phyloP scores from a whole-genome alignment of 495 filamentous ascomycete genomes.

The Penicillium salamii region DNA sequence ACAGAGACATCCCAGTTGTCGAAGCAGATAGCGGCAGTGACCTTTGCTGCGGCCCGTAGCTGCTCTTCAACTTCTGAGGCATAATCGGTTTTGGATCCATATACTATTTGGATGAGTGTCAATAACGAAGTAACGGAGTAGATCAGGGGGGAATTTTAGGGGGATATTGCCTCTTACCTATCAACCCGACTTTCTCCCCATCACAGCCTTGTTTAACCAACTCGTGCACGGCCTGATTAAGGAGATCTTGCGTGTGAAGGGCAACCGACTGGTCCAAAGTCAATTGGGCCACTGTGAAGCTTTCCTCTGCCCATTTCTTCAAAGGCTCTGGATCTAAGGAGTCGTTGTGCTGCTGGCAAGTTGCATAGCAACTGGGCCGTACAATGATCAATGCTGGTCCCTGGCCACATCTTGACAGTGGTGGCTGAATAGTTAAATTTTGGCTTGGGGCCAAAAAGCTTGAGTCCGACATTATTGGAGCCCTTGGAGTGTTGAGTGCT shows the following conservation, averaged over 20 bases:
- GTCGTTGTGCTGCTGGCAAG: slow-evolving; percentile 20
- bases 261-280: slow-evolving; percentile 16
- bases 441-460: slow-evolving; percentile 8
- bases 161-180: slow-evolving; percentile 12
- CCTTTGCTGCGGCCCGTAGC: slow-evolving; percentile 4
- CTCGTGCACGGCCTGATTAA: slow-evolving; percentile 14
- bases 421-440: slow-evolving; percentile 41
- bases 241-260: slow-evolving; percentile 1
- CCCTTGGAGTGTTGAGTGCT: not conserved
- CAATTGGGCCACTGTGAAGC: slow-evolving; percentile 32
- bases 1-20: slow-evolving; percentile 12
- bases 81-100: slow-evolving; percentile 26
- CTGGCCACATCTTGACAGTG: slow-evolving; percentile 52
- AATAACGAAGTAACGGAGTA: too few relatives aligned
- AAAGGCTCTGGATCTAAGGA: slow-evolving; percentile 31
- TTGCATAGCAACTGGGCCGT: slow-evolving; percentile 16
- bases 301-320: slow-evolving; percentile 43
- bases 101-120: slow-evolving; percentile 12
- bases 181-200: slow-evolving; percentile 15
- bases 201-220: slow-evolving; percentile 17
- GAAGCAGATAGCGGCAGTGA: slow-evolving; percentile 18
- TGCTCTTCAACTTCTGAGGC: slow-evolving; percentile 16
- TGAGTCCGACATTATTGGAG: not conserved
- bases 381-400: slow-evolving; percentile 56
- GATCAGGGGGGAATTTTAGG: too few relatives aligned